Evolutionary conservation across 805 yeast genomes (phyloP), one percentile per base, ranked within the genome.

Genomic region (Debaryomyces prosopidis): DNA sequence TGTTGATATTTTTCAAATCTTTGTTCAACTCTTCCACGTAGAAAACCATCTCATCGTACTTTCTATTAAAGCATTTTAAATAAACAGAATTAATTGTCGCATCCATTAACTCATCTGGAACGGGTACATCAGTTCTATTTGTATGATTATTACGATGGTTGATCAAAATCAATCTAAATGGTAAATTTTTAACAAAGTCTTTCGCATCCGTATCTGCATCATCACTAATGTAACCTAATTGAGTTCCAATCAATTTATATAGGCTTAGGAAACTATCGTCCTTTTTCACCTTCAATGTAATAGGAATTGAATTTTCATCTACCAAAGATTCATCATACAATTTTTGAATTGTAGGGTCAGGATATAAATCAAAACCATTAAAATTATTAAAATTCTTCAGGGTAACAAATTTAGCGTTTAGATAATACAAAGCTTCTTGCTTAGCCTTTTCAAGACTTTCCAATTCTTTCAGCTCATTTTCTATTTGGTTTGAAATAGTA

Each of bases 341-440:
- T 37, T 71, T 69, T 9, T 54, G 55, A 41, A 59, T 60, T 0
- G 71, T 63, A 11, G 79, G 76, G 71, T 87, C 87, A 3, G 89
- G 84, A 10, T 84, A 88, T 12, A 86, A 59, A 61, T 90, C 97
- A 58, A 87, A 84, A 0, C 95, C 96, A 56, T 80, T 75, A 57
- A 79, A 84, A 43, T 78, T 68, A 45, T 69, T 66, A 54, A 88
- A 85, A 35, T 81, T 77, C 1, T 70, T 60, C 33, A 70, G 60
- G 0, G 87, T 76, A 46, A 79, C 80, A 26, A 89, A 65, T 42
- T 80, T 77, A 42, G 88, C 75, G 42, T 75, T 77, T 33, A 64
- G 63, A 46, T 60, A 69, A 44, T 69, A 65, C 11, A 71, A 57
- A 3, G 74, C 73, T 58, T 92, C 97, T 50, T 84, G 89, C 36